Base-by-base conservation (phyloP, 345 rosid species). In the Stellera chamaejasme region DNA sequence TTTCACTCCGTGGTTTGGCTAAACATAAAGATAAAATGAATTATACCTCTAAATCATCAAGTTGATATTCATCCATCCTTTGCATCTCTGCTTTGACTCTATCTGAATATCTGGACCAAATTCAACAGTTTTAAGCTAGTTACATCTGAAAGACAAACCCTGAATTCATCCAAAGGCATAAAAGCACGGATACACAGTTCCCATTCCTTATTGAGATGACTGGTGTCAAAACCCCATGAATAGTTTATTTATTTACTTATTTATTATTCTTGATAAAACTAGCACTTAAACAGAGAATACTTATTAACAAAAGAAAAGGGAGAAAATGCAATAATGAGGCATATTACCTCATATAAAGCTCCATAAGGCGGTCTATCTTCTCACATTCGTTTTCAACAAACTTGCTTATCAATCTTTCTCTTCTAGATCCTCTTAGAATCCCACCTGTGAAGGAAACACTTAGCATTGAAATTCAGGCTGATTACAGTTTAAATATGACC, bases 341-440 rank as follows among this genome's bases (percentile, higher is more conserved):
- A 39, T 32, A 5, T 44, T 72, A 93, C 97, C 99, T 87, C 49
- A 80, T 64, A 64, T 81, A 93, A 45, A 89, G 82, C 66, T 93
- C 99, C 89, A 93, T 83, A 48, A 93, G 91, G 43, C 96, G 89
- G 69, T 88, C 99, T 66, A 93, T 93, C 84, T 93, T 93, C 82
- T 93, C 99, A 67, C 68, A 89, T 60, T 93, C 99, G 59, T 72
- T 93, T 74, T 93, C 99, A 48, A 93, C 91, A 57, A 89, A 93
- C 65, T 93, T 93, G 72, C 94, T 78, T 52, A 93, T 71, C 70
- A 89, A 66, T 60, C 99, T 84, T 43, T 89, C 97, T 75, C 96
- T 89, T 69, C 94, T 81, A 42, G 96, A 75, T 45, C 97, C 99
- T 77, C 99, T 79, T 57, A 80, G 72, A 72, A 93, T 84, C 42